Conservation (phyloP, 2,329 filamentous ascomycete species). For the Teratosphaeria zuluensis region DNA sequence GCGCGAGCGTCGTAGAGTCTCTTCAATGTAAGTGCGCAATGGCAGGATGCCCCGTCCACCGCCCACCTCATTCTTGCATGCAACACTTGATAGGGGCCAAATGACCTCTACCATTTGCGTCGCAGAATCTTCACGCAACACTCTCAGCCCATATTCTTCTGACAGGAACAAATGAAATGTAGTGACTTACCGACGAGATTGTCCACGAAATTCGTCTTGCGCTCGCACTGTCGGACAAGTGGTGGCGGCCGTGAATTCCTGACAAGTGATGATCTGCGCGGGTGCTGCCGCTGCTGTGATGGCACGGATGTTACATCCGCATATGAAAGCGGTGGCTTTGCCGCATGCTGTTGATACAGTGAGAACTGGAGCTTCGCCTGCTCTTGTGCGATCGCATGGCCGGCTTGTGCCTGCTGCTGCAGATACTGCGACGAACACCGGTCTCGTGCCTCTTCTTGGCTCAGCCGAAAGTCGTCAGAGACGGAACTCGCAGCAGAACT, state of each 20-base stretch:
- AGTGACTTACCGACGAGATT: slow-evolving; percentile 82
- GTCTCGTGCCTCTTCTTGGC: slow-evolving; percentile 21
- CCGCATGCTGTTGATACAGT: not conserved
- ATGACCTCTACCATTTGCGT: slow-evolving; percentile 96
- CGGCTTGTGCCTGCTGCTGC: slow-evolving; percentile 3
- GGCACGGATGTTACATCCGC: slow-evolving; percentile 41
- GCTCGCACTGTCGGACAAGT: slow-evolving; percentile 77
- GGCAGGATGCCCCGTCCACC: slow-evolving; percentile 72
- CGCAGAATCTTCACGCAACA: slow-evolving; percentile 64
- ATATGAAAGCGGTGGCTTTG: slow-evolving; percentile 26
- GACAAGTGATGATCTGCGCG: slow-evolving; percentile 47
- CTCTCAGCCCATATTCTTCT: slow-evolving; percentile 26
- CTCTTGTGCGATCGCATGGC: slow-evolving; percentile 1
- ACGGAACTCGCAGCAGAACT: slow-evolving; percentile 48
- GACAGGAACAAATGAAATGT: slow-evolving; percentile 3
- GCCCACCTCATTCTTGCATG: slow-evolving; percentile 59
- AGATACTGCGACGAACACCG: slow-evolving; percentile 15
- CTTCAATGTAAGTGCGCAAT: slow-evolving; percentile 91
- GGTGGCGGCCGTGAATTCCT: slow-evolving; percentile 57
- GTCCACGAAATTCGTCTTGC: slow-evolving; percentile 92
- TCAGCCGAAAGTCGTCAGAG: slow-evolving; percentile 49
- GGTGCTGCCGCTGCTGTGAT: slow-evolving; percentile 53
- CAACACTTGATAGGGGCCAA: slow-evolving; percentile 81
- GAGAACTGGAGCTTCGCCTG: slow-evolving; percentile 2
- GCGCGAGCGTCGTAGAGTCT: slow-evolving; percentile 86